Conservation (phyloP, 2,329 filamentous ascomycete genomes). For the Chrysosporium queenslandicum region DNA sequence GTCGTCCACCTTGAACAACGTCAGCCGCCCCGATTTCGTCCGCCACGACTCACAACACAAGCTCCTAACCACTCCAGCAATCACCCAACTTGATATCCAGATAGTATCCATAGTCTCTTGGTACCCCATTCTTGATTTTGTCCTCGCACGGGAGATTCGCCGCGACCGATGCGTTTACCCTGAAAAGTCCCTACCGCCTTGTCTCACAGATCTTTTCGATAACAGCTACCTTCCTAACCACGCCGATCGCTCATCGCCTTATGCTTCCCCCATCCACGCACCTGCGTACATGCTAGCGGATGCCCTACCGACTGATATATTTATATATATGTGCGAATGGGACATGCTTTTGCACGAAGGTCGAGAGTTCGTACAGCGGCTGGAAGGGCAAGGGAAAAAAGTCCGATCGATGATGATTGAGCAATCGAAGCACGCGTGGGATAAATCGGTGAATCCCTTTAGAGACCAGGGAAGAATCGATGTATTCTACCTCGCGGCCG, state of each 20-base stretch:
- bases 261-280: slow-evolving; percentile 50
- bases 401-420: slow-evolving; percentile 40
- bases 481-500: slow-evolving; percentile 36
- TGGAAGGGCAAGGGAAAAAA: slow-evolving; percentile 36
- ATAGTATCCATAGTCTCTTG: slow-evolving; percentile 51
- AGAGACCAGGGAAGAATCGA: slow-evolving; percentile 36
- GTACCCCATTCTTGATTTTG: slow-evolving; percentile 55
- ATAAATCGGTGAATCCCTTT: slow-evolving; percentile 41
- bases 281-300: slow-evolving; percentile 44
- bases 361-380: slow-evolving; percentile 34
- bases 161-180: slow-evolving; percentile 46
- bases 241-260: slow-evolving; percentile 46
- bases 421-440: slow-evolving; percentile 40
- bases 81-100: slow-evolving; percentile 32
- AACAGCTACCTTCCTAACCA: slow-evolving; percentile 39
- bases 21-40: slow-evolving; percentile 10
- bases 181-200: slow-evolving; percentile 39
- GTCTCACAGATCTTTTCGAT: slow-evolving; percentile 43
- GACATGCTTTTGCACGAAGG: slow-evolving; percentile 57
- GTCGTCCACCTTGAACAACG: slow-evolving; percentile 1
- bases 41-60: slow-evolving; percentile 17
- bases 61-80: slow-evolving; percentile 21
- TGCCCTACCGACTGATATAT: slow-evolving; percentile 49
- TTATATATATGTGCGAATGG: slow-evolving; percentile 55
- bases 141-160: slow-evolving; percentile 49